Conservation (phyloP, 495 filamentous ascomycete species). For the Penicillium roqueforti region DNA sequence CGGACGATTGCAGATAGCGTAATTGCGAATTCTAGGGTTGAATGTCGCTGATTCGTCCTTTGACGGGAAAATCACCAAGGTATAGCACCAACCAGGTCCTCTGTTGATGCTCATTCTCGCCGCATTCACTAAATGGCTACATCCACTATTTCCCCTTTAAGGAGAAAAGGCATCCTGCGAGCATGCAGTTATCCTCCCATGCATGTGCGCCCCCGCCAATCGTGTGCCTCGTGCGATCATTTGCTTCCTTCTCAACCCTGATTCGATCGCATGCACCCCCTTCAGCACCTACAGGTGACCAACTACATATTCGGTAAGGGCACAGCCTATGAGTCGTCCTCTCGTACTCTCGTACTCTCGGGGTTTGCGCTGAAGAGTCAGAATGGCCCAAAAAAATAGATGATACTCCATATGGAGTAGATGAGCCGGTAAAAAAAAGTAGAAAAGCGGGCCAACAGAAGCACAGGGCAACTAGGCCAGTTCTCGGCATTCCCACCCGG, state of each 20-base stretch:
- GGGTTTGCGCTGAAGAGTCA: not conserved
- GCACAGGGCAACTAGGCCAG: conserved; percentile 22
- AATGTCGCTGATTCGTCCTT: conserved; percentile 14
- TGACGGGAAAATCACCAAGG: conserved; percentile 3
- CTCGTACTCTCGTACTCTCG: not conserved
- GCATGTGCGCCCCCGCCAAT: conserved; percentile 10
- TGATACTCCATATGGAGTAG: not conserved
- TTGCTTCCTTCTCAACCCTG: conserved; percentile 4
- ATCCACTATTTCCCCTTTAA: conserved; percentile 3
- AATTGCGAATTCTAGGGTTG: conserved; percentile 2
- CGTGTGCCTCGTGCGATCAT: conserved; percentile 10
- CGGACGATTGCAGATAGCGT: conserved; percentile 18
- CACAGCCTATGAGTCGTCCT: conserved; percentile 6
- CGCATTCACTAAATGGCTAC: conserved; percentile 5
- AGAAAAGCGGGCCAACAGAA: conserved; percentile 17
- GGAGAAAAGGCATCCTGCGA: conserved; percentile 4
- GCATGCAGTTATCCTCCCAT: conserved; percentile 10
- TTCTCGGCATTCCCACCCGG: conserved; percentile 26
- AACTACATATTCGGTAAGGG: conserved; percentile 10
- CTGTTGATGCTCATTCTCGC: not conserved
- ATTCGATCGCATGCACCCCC: conserved; percentile 12
- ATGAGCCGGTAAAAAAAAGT: conserved; percentile 8
- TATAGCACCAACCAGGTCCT: conserved; percentile 14
- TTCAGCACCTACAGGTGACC: conserved; percentile 12
- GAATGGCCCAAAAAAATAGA: conserved; percentile 4